Evolutionary conservation across 225 moss, liverwort and hornwort species (phyloP), one percentile per base, ranked within the genome.

Genomic region (Pseudoscleropodium purum): DNA sequence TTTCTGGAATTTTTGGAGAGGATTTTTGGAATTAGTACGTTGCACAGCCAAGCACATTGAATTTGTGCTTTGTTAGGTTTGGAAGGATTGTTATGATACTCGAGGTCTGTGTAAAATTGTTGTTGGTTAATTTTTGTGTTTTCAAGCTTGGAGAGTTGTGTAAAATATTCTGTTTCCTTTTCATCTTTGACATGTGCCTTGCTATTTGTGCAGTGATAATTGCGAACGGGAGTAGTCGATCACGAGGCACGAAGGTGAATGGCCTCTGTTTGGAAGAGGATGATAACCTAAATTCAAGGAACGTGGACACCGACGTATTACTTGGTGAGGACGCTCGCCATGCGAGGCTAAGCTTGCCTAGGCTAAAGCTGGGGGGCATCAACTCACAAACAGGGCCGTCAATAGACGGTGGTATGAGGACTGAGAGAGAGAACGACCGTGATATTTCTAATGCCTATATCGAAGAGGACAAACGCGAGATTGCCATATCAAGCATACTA

Each of bases 151-250:
- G 69, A 68, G 15, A 49, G 60, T n/a, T 18, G 47, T 69, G 37
- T 36, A 6, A 27, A 90, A 54, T 59, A 15, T 82, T 47, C n/a
- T 69, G 30, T 74, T 77, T 47, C 60, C 37, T 18, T 85, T 83
- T 87, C 81, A 75, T 83, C 60, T 83, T 70, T 88, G 83, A 87
- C 84, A 43, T 74, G 49, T 83, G 68, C 86, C 73, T 75, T 90
- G 68, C 77, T 84, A 51, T 89, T 64, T 72, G 49, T 87, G 88
- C 88, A 93, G 93, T 84, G 77, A 81, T 90, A 74, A 92, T 80
- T 82, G 91, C 91, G 6, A 94, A 89, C 85, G 89, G 87, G 86
- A 88, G 86, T 84, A 88, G 84, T 89, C 90, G 84, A 82, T 90
- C 89, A 68, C 90, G 86, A 84, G 86, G 90, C 75, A 79, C 56